Evolutionary conservation across 805 yeast species (phyloP), one percentile per base, ranked within the genome.

Genomic region (Zygosaccharomyces rouxii): DNA sequence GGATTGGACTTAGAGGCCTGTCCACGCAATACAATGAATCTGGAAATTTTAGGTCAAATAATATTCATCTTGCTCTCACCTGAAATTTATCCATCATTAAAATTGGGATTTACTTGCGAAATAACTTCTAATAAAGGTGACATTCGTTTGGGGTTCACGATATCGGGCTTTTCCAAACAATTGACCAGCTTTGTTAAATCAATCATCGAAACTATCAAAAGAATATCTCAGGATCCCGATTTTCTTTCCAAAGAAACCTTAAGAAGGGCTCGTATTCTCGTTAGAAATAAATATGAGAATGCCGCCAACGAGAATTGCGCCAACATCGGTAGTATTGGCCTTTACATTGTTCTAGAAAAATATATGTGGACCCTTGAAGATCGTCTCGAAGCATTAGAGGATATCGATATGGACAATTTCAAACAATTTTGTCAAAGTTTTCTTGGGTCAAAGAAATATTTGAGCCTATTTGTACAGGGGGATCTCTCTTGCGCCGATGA

Each of bases 41-140:
- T 78, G 10, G 89, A 85, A 53, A 59, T 84, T 4, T 49, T 84
- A 2, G 70, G 75, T 7, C 80, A 78, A 42, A 45, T 80, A 3
- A 53, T 81, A 3, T 78, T 74, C 21, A 56, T 61, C 1, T 59
- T 63, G 11, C 56, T 84, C 0, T 63, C 73, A 21, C 60, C 67
- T 4, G 50, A 53, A 4, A 55, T 85, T 1, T 85, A 84, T 57
- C 75, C 78, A 1, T 73, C 81, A 1, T 78, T 81, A 48, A 59
- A 72, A n/a, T 49, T 81, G 7, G 80, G 82, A 1, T 81, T 74
- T 56, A 60, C 76, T 0, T 84, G 84, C 78, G 81, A 78, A 16
- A 51, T 84, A 0, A 68, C 64, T 31, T 77, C 83, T 3, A 51
- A 70, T 11, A 77, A 76, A 53, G 83, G 86, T 4, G 79, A 75